Evolutionary conservation across 148 eudicot species (phyloP).

Genomic region (Fagopyrum homotropicum): DNA sequence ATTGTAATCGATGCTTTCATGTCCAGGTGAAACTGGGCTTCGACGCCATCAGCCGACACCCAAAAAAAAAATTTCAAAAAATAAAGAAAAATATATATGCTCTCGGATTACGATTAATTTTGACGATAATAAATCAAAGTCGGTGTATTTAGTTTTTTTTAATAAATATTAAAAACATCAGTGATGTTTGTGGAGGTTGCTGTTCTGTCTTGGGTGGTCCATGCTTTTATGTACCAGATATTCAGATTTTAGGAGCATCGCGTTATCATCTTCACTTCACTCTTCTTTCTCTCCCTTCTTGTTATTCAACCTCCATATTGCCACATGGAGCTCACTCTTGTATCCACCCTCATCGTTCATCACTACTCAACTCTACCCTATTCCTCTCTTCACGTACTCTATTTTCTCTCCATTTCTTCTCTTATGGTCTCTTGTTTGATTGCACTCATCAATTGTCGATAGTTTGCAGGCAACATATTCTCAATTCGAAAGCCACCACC

Average conservation of each 20-base stretch:
- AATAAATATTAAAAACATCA: too few species aligned
- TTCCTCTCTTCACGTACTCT: not conserved
- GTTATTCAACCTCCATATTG: not conserved
- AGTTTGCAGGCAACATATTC: conserved; percentile 4
- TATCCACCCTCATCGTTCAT: conserved; percentile 1
- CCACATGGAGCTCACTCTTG: not conserved
- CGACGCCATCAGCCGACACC: too few species aligned
- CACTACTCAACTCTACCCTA: not conserved
- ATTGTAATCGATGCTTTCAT: too few species aligned
- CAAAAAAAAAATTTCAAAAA: too few species aligned
- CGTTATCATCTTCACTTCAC: not conserved
- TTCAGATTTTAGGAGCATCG: not conserved
- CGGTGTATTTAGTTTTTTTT: too few species aligned
- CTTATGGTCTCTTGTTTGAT: not conserved
- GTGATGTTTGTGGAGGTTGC: too few species aligned
- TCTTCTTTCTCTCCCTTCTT: not conserved
- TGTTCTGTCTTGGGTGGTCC: too few species aligned
- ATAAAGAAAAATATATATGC: too few species aligned
- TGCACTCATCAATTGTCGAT: not conserved
- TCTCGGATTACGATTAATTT: too few species aligned
- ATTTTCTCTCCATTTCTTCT: not conserved
- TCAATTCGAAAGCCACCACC: not conserved
- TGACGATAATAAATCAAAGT: too few species aligned
- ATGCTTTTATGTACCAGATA: not conserved
- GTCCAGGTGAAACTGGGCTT: too few species aligned